Conservation (phyloP, 164 flowering plant genomes). For the Tetracentron sinense region DNA sequence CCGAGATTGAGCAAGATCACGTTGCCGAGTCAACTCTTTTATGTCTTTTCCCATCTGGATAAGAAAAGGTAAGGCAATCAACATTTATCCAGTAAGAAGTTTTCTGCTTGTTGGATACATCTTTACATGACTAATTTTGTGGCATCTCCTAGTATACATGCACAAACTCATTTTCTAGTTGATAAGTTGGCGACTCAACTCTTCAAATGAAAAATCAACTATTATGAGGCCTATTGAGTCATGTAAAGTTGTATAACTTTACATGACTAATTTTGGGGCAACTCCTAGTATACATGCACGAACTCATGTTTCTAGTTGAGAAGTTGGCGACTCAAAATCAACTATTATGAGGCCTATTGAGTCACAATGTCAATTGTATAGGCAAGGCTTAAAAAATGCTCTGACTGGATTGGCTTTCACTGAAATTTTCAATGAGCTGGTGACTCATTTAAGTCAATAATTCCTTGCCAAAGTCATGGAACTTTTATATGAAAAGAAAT, state of each 20-base stretch:
- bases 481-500: neutral
- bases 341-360: neutral
- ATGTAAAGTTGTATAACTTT: no score
- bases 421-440: neutral
- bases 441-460: neutral
- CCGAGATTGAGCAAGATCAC: slow-evolving; percentile 85
- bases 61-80: slow-evolving; percentile 10
- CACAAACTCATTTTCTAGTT: neutral
- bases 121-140: neutral
- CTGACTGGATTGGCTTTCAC: neutral
- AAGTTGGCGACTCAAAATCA: no score
- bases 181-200: no score
- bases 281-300: neutral
- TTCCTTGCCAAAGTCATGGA: neutral
- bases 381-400: neutral
- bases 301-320: neutral
- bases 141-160: neutral
- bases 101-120: neutral
- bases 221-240: neutral
- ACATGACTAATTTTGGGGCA: neutral
- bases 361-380: neutral
- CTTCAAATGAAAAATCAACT: no score
- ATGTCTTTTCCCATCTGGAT: slow-evolving; percentile 87
- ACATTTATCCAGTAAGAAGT: slow-evolving; percentile 8
- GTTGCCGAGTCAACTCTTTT: slow-evolving; percentile 60